phyloP scores from a whole-genome alignment of 768 basidiomycete species.

The Amanita rubescens region DNA sequence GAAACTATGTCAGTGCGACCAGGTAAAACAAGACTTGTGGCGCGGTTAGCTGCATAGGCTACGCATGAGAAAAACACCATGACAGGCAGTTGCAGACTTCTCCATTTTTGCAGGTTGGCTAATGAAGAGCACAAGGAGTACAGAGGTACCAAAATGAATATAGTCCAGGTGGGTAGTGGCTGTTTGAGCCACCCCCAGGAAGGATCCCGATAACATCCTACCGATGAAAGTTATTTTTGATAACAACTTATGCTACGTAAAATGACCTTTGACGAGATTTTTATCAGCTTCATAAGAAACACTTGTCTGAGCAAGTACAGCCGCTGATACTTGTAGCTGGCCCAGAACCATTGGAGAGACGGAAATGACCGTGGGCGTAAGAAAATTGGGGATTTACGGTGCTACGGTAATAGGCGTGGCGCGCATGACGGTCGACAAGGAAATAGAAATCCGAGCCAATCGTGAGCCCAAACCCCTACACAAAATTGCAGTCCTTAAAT shows the following conservation, averaged over 20 bases:
- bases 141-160: conserved; percentile 68
- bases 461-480: conserved; percentile 74
- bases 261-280: conserved; percentile 43
- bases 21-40: conserved; percentile 51
- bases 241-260: not conserved
- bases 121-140: conserved; percentile 71
- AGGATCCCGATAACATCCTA: conserved; percentile 71
- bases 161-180: conserved; percentile 75
- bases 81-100: conserved; percentile 63
- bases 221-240: not conserved
- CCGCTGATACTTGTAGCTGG: conserved; percentile 30
- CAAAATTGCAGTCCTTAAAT: too few species aligned
- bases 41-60: conserved; percentile 64
- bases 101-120: conserved; percentile 66
- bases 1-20: conserved; percentile 69
- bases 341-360: conserved; percentile 37
- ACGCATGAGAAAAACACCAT: conserved; percentile 77
- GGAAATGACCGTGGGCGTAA: conserved; percentile 49
- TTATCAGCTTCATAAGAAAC: conserved; percentile 26
- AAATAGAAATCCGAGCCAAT: conserved; percentile 81
- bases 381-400: conserved; percentile 30
- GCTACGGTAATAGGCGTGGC: conserved; percentile 42
- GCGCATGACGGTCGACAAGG: conserved; percentile 55
- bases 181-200: conserved; percentile 73
- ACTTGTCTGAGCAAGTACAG: conserved; percentile 39